These are phyloP conservation scores for Theileria sp. DNA, from an alignment of 169 alveolate genomes.

Conservation along the genomic window DNA sequence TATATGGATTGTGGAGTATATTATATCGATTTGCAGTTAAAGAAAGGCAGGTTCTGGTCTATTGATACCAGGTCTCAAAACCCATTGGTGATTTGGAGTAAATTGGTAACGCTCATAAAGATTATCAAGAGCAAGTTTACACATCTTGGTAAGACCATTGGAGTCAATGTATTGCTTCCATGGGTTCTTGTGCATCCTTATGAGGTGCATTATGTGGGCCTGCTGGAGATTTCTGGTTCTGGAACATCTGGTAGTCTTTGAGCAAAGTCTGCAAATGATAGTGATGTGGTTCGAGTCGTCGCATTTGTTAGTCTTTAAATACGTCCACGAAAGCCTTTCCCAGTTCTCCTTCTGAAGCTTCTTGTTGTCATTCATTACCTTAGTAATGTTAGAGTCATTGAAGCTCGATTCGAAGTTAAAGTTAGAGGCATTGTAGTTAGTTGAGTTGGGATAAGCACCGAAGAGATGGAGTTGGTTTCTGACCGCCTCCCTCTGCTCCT, in stretches of 20 bases:
- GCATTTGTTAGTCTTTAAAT: conserved; percentile 34
- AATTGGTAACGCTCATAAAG: conserved; percentile 55
- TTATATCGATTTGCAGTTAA: background rate
- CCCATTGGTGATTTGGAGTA: conserved; percentile 49
- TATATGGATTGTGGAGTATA: conserved; percentile 1
- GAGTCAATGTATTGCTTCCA: conserved; percentile 61
- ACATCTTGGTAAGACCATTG: conserved; percentile 68
- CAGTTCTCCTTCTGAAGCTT: conserved; percentile 57
- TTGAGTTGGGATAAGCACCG: background rate
- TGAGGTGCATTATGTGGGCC: conserved; percentile 63
- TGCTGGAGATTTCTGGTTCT: conserved; percentile 66
- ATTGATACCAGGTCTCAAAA: conserved; percentile 56
- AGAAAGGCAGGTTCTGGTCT: conserved; percentile 56
- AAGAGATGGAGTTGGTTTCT: conserved; percentile 52
- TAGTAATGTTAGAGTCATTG: conserved; percentile 18
- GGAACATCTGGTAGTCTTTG: conserved; percentile 66
- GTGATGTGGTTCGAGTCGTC: conserved; percentile 29
- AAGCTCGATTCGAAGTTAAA: conserved; percentile 7
- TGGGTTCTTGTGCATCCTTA: conserved; percentile 71
- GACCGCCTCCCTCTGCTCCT: conserved; percentile 77
- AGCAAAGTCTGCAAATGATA: conserved; percentile 61
- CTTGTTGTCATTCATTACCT: conserved; percentile 33
- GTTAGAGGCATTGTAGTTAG: background rate
- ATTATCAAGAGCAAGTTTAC: conserved; percentile 61
- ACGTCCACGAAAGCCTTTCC: conserved; percentile 62